Evolutionary conservation across 768 basidiomycete species (phyloP).

Genomic region (Boletus fagicola): DNA sequence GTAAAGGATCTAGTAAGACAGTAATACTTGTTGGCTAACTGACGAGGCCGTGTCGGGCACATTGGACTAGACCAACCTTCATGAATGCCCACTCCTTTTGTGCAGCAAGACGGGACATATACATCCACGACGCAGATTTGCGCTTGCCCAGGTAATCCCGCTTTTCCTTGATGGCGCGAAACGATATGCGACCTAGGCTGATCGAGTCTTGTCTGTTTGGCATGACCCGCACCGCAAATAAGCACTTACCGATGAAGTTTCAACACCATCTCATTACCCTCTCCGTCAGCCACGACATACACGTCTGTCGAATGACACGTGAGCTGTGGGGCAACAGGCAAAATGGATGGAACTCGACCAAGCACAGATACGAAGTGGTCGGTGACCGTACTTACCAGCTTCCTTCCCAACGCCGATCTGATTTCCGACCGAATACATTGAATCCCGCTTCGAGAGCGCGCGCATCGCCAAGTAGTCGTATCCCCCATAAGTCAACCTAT

Average conservation of each 20-base stretch:
- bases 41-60: neutral
- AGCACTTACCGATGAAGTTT: slow-evolving; percentile 81
- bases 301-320: slow-evolving; percentile 50
- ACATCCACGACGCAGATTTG: slow-evolving; percentile 98
- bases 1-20: slow-evolving; percentile 66
- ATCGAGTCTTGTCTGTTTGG: slow-evolving; percentile 5
- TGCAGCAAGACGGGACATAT: slow-evolving; percentile 94
- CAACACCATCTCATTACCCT: slow-evolving; percentile 83
- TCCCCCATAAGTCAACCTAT: slow-evolving; percentile 96
- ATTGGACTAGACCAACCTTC: slow-evolving; percentile 58
- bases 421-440: slow-evolving; percentile 89
- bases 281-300: slow-evolving; percentile 83
- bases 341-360: neutral
- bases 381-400: slow-evolving; percentile 56
- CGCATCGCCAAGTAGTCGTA: slow-evolving; percentile 95
- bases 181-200: slow-evolving; percentile 95
- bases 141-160: slow-evolving; percentile 95
- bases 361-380: neutral
- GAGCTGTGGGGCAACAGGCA: neutral
- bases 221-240: neutral
- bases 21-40: neutral
- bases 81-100: slow-evolving; percentile 99
- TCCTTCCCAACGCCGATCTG: slow-evolving; percentile 99
- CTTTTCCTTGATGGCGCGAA: slow-evolving; percentile 94
- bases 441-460: slow-evolving; percentile 85